Evolutionary conservation across 2,329 filamentous ascomycete species (phyloP), one percentile per base, ranked within the genome.

Genomic region (Beauveria varroae): DNA sequence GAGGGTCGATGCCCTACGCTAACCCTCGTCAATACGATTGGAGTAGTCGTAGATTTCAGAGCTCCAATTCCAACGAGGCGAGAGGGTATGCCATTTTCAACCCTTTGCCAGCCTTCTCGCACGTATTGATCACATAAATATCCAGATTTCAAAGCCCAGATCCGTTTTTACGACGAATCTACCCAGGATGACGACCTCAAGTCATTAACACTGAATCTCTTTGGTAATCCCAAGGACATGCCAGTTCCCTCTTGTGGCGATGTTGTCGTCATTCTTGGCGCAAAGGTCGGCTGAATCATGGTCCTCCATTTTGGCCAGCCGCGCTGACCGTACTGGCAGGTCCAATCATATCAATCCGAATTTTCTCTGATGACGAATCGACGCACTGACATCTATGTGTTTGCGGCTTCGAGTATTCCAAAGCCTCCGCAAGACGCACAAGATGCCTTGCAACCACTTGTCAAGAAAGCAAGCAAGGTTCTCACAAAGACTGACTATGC

Each of bases 31-130:
- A 87, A 78, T 72, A 74, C 95, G 46, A 81, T 91, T 56, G 92
- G 91, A 1, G 73, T 93, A 5, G 82, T 93, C 3, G 83, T 84
- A 57, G 89, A 93, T 66, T 80, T 79, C 54, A 79, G 84, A 61
- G 72, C 78, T 1, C 82, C 85, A 1, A 77, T 76, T 0, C 61
- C 70, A 12, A 85, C 85, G 1, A 75, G 64, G 59, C 80, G 82
- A 24, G 68, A 71, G 26, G 87, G 89, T 80, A 73, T 65, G 72
- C 24, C 4, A 16, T 63, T 26, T 43, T 57, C 8, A 22, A 26
- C 4, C 12, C 26, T 6, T n/a, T n/a, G 34, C 40, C 50, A 14
- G 28, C 16, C n/a, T 18, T 24, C 51, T 40, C 22, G 64, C 61
- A 40, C 46, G 28, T 3, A 22, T 41, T 59, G 18, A 59, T n/a